Conservation (phyloP, 1,284 basidiomycete species). For the Volvariella surrecta region DNA sequence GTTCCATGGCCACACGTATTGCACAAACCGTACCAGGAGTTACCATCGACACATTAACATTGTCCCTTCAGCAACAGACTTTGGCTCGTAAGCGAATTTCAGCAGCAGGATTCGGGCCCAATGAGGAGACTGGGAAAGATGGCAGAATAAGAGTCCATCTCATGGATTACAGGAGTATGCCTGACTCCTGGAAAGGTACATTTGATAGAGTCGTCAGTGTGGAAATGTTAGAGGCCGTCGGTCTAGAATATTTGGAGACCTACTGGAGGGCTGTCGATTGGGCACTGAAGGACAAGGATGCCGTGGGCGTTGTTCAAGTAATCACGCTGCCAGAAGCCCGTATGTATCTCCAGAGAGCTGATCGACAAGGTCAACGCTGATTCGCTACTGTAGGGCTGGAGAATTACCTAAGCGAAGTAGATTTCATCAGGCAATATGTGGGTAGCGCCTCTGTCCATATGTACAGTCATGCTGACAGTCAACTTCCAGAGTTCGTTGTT, state of each 20-base stretch:
- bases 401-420: conserved; percentile 50
- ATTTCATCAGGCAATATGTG: conserved; percentile 79
- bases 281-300: conserved; percentile 55
- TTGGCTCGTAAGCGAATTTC: conserved; percentile 56
- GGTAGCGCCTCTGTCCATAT: conserved; percentile 15
- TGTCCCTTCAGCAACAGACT: conserved; percentile 62
- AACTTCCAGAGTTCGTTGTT: conserved; percentile 13
- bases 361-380: conserved; percentile 1
- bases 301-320: conserved; percentile 67
- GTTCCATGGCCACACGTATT: conserved; percentile 65
- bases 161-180: conserved; percentile 69
- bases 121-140: conserved; percentile 38
- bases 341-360: conserved; percentile 20
- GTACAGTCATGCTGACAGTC: background rate
- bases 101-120: conserved; percentile 29
- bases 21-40: conserved; percentile 43
- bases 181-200: conserved; percentile 47
- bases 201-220: conserved; percentile 72
- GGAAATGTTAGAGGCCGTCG: conserved; percentile 80
- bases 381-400: conserved; percentile 37
- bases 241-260: conserved; percentile 52
- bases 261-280: conserved; percentile 67
- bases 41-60: conserved; percentile 67
- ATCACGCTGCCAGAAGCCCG: conserved; percentile 77
- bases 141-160: conserved; percentile 62